A percentile compares a stretch with the other conserved stretches of the same genome.
Conservation (phyloP, 2,329 filamentous ascomycete species). For the Cercospora berteroae region DNA sequence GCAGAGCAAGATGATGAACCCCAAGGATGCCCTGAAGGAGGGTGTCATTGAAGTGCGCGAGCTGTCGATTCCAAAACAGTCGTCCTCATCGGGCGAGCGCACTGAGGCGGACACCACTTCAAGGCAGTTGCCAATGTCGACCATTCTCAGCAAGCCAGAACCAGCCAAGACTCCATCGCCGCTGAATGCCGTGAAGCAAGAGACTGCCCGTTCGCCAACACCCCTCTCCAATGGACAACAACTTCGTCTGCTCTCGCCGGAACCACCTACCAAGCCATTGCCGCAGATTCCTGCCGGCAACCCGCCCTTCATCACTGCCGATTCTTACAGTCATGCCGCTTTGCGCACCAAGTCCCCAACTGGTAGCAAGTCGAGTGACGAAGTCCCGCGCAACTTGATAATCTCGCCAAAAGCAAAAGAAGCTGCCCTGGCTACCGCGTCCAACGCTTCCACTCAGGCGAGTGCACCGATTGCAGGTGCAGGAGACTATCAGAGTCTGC, state of each 20-base stretch:
- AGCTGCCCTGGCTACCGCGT: not conserved
- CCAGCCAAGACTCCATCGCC: slow-evolving; percentile 21
- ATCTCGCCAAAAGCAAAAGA: slow-evolving; percentile 16
- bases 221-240: slow-evolving; percentile 15
- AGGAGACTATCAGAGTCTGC: slow-evolving; percentile 20
- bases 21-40: slow-evolving; percentile 71
- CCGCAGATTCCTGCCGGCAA: slow-evolving; percentile 32
- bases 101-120: slow-evolving; percentile 21
- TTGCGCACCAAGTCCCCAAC: slow-evolving; percentile 22
- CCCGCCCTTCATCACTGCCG: slow-evolving; percentile 36
- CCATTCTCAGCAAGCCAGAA: slow-evolving; percentile 28
- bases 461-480: slow-evolving; percentile 10
- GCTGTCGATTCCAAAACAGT: slow-evolving; percentile 44
- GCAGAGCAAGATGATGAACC: slow-evolving; percentile 80
- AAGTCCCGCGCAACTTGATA: slow-evolving; percentile 24
- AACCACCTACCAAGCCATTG: slow-evolving; percentile 26
- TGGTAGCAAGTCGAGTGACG: slow-evolving; percentile 13
- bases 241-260: slow-evolving; percentile 23
- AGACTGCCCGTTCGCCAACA: slow-evolving; percentile 23
- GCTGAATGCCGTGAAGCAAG: slow-evolving; percentile 25
- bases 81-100: slow-evolving; percentile 19
- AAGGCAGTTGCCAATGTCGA: slow-evolving; percentile 23
- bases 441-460: slow-evolving; percentile 15
- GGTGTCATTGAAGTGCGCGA: slow-evolving; percentile 74
- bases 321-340: slow-evolving; percentile 43